Percentiles rank a stretch among this genome's conserved stretches.
phyloP scores from a whole-genome alignment of 352 stramenopile genomes.

The Lagenidium giganteum region DNA sequence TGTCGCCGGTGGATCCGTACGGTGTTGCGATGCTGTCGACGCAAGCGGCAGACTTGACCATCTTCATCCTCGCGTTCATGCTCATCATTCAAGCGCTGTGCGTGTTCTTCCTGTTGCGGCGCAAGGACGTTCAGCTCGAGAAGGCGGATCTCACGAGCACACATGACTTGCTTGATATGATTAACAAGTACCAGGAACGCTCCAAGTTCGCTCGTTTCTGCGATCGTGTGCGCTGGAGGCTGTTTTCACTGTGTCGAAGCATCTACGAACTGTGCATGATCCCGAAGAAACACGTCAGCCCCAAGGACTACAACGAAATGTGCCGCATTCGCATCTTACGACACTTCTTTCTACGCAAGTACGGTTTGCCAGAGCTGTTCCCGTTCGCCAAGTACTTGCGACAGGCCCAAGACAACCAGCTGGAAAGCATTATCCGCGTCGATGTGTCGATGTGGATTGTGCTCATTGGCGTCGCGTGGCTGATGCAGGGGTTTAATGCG shows the following conservation, averaged over 20 bases:
- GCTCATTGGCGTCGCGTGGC: conserved; percentile 7
- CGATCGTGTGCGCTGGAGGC: too few relatives aligned
- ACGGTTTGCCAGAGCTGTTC: background rate
- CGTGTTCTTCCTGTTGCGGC: conserved; percentile 39
- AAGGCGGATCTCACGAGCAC: conserved; percentile 38
- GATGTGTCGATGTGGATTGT: conserved; percentile 17
- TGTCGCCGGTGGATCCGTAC: conserved; percentile 18
- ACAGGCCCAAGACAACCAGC: conserved; percentile 14
- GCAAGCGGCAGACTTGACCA: conserved; percentile 44
- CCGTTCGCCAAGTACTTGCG: background rate
- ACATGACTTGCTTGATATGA: conserved; percentile 25
- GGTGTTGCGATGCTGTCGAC: conserved; percentile 39
- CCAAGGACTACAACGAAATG: too few relatives aligned
- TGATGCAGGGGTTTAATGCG: too few relatives aligned
- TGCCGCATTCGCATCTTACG: background rate
- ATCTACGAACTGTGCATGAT: too few relatives aligned
- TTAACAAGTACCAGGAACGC: conserved; percentile 1
- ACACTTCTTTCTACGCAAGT: background rate
- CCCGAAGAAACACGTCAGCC: too few relatives aligned
- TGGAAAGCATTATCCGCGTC: conserved; percentile 16
- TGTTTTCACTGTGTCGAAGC: too few relatives aligned
- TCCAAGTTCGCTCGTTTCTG: too few relatives aligned
- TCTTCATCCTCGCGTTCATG: conserved; percentile 48
- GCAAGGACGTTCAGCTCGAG: conserved; percentile 29
- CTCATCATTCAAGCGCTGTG: conserved; percentile 45